phyloP scores from a whole-genome alignment of 257 asterid genomes.

The Cruciata laevipes region DNA sequence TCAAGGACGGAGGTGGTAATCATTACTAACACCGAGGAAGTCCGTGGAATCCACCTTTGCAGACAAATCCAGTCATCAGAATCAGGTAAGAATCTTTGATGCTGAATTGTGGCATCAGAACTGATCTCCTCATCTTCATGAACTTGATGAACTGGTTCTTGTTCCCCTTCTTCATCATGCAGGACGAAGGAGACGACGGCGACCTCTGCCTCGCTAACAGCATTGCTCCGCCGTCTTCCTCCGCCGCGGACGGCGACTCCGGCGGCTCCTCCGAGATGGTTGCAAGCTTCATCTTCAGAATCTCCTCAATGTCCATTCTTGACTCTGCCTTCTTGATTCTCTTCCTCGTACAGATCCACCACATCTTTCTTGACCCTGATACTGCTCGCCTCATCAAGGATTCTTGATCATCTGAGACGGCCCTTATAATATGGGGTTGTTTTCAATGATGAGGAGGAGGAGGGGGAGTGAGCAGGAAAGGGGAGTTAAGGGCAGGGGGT shows the following conservation, averaged over 20 bases:
- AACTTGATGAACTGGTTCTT: slow-evolving; percentile 32
- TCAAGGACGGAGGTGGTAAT: neutral
- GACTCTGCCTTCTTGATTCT: slow-evolving; percentile 39
- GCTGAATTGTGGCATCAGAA: slow-evolving; percentile 35
- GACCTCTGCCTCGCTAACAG: slow-evolving; percentile 7
- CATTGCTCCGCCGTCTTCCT: slow-evolving; percentile 22
- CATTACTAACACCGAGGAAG: slow-evolving; percentile 34
- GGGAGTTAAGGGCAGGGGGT: slow-evolving; percentile 8
- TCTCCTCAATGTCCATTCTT: slow-evolving; percentile 51
- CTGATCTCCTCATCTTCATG: slow-evolving; percentile 32
- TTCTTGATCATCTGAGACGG: neutral
- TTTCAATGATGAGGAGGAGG: slow-evolving; percentile 11
- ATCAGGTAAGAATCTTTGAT: slow-evolving; percentile 54
- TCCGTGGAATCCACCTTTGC: slow-evolving; percentile 49
- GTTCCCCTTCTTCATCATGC: slow-evolving; percentile 21
- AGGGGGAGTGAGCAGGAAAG: slow-evolving; percentile 15
- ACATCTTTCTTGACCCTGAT: slow-evolving; percentile 23
- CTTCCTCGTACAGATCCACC: slow-evolving; percentile 39
- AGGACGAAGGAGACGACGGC: neutral
- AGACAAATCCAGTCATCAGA: slow-evolving; percentile 52
- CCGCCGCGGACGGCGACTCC: slow-evolving; percentile 14
- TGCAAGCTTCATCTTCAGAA: slow-evolving; percentile 69
- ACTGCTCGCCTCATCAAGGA: slow-evolving; percentile 17
- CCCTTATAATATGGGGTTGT: neutral
- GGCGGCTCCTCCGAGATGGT: slow-evolving; percentile 49